phyloP scores from a whole-genome alignment of 768 basidiomycete species.

The Crucibulum laeve region DNA sequence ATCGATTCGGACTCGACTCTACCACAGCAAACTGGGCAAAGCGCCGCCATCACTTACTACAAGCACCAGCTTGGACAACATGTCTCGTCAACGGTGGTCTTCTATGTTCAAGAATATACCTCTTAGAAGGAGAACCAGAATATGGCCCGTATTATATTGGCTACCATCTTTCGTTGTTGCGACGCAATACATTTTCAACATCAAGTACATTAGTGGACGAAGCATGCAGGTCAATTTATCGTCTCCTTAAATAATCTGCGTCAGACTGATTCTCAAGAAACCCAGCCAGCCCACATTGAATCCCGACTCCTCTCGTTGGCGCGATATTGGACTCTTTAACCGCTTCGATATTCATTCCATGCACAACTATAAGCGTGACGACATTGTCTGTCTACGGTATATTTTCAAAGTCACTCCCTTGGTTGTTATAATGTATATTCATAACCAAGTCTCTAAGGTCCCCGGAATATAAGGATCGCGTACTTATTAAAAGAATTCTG shows the following conservation, averaged over 20 bases:
- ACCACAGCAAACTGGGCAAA: too few relatives aligned
- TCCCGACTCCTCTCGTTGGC: slow-evolving; percentile 58
- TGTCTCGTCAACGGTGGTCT: neutral
- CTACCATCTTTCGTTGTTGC: slow-evolving; percentile 47
- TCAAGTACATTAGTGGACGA: slow-evolving; percentile 53
- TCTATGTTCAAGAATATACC: neutral
- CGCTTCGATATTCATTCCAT: slow-evolving; percentile 34
- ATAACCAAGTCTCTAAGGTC: slow-evolving; percentile 35
- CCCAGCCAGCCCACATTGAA: slow-evolving; percentile 63
- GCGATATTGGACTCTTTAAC: slow-evolving; percentile 64
- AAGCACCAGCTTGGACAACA: too few relatives aligned
- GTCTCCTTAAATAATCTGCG: neutral
- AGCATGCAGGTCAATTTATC: slow-evolving; percentile 64
- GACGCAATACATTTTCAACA: slow-evolving; percentile 43
- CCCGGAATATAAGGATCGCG: slow-evolving; percentile 46
- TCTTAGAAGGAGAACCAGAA: neutral
- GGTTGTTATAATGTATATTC: neutral
- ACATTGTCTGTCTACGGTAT: slow-evolving; percentile 63
- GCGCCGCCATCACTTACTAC: too few relatives aligned
- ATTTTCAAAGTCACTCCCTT: slow-evolving; percentile 7
- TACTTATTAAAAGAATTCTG: slow-evolving; percentile 64
- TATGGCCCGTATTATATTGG: slow-evolving; percentile 47
- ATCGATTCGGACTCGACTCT: too few relatives aligned
- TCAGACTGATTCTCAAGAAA: neutral
- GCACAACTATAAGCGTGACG: slow-evolving; percentile 43